Base-by-base conservation (phyloP, 2,329 filamentous ascomycete genomes). In the Aspergillus novoparasiticus region DNA sequence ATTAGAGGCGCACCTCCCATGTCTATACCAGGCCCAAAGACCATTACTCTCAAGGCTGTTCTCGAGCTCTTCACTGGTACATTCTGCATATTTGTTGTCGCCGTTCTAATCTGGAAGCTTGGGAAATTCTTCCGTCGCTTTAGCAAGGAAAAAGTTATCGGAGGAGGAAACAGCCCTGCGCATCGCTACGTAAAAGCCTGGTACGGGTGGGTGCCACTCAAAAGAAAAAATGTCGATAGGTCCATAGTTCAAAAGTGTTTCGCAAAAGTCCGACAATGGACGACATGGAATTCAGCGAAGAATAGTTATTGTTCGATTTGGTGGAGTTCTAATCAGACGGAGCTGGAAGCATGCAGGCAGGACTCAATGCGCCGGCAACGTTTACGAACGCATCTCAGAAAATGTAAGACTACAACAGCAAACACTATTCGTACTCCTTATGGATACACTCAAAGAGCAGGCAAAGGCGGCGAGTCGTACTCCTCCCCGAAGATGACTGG, bases 151-250 rank as follows among this genome's bases (percentile, higher is more conserved):
- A 76, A 69, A 64, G 73, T 81, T 34, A 57, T 79, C 23, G 59
- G 66, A 51, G 67, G 64, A 58, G 75, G 75, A 28, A 79, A 76
- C 63, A 57, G 65, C 4, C 66, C 71, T 11, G 69, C 68, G 19
- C 68, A 70, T 64, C 76, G 76, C 16, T 79, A 79, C 63, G 73
- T 73, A 28, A 78, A 73, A 48, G 79, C 78, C 14, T 81, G 79
- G 78, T 79, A 80, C 62, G 79, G 78, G 39, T 81, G 79, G 79
- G 69, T 80, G 16, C 68, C 74, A 2, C 58, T 72, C 14, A 63
- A 75, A n/a, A 71, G 65, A 6, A 73, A 78, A 30, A 68, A 78
- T 48, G 63, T 67, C 9, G 72, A 72, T 34, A 78, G 75, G 60
- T 34, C 63, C 9, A 43, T 67, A 4, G 64, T 75, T 34, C 66